Evolutionary conservation across 1,284 basidiomycete species (phyloP), one percentile per base, ranked within the genome.

Genomic region (Stereum hirsutum): DNA sequence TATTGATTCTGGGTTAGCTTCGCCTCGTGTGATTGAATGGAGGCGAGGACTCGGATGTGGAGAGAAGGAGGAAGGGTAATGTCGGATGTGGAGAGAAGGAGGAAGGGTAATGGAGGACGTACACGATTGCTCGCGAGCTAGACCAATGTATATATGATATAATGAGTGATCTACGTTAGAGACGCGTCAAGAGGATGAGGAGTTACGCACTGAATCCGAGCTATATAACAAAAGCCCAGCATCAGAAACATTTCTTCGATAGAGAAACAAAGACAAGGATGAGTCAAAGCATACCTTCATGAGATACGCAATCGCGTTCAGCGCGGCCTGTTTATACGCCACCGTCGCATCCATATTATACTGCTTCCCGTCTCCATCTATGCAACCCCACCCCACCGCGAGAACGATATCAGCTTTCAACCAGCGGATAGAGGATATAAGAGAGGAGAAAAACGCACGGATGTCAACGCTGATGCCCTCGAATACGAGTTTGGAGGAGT

Each of bases 291-390:
- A 19, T 19, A 77, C 80, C 69, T 89, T 88, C 66, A 78, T 67
- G 32, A 89, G 64, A 57, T 89, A 89, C 2, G 74, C 70, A 48
- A 90, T 89, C 5, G 80, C 74, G 50, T 86, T 86, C 42, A 85
- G 62, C 0, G 84, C 81, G 5, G 87, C 87, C 56, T 86, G 82
- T 56, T 87, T 86, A 58, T 84, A 88, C 3, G 84, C 83, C 6
- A 84, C 80, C 14, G 82, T 78, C 1, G 82, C 78, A 51, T 85
- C 79, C 84, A 88, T 88, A 55, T 79, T 72, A 57, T 82, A 81
- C 57, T 88, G 84, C 49, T 74, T 78, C 2, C 84, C 83, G 51
- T 81, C 75, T 0, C 82, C 81, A 47, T 87, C 78, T 81, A 42
- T 20, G 28, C n/a, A 31, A 4, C 12, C 4, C n/a, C n/a, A n/a